phyloP scores from a whole-genome alignment of 441 rosid species.

The Sinapis alba region DNA sequence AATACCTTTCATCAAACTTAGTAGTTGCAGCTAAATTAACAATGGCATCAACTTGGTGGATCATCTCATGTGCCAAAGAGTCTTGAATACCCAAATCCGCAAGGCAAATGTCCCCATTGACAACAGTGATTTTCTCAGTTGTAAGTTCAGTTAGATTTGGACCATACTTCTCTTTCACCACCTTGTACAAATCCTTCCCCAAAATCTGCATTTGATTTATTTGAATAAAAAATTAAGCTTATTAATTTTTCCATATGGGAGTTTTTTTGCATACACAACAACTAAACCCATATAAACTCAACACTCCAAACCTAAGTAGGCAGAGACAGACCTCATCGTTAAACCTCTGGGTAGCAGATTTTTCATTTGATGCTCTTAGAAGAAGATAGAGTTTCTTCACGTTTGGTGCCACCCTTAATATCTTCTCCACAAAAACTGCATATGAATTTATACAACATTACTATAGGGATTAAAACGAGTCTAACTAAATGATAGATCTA shows the following conservation, averaged over 20 bases:
- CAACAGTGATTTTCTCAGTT: constrained; percentile 53
- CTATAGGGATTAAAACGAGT: background rate
- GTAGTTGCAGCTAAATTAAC: constrained; percentile 86
- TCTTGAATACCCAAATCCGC: constrained; percentile 65
- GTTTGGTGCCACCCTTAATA: constrained; percentile 59
- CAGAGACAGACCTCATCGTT: constrained; percentile 45
- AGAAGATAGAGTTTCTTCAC: constrained; percentile 61
- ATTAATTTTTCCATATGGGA: too few relatives aligned
- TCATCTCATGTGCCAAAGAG: constrained; percentile 51
- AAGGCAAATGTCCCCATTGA: constrained; percentile 63
- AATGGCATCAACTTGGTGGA: constrained; percentile 53
- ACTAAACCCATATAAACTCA: background rate
- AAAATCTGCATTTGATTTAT: constrained; percentile 58
- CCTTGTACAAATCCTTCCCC: constrained; percentile 62
- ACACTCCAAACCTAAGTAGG: background rate
- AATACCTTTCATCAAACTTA: constrained; percentile 79
- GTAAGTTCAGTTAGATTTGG: constrained; percentile 44
- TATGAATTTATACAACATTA: background rate
- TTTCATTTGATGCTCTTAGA: constrained; percentile 45
- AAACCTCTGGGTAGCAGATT: constrained; percentile 46
- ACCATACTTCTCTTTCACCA: constrained; percentile 62
- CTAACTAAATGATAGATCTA: background rate
- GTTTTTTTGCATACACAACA: background rate
- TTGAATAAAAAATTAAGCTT: too few relatives aligned
- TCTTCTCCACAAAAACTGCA: constrained; percentile 67